These are phyloP conservation scores for Ascochyta koolunga DNA, from an alignment of 2,329 filamentous ascomycete species.

Conservation along the genomic window DNA sequence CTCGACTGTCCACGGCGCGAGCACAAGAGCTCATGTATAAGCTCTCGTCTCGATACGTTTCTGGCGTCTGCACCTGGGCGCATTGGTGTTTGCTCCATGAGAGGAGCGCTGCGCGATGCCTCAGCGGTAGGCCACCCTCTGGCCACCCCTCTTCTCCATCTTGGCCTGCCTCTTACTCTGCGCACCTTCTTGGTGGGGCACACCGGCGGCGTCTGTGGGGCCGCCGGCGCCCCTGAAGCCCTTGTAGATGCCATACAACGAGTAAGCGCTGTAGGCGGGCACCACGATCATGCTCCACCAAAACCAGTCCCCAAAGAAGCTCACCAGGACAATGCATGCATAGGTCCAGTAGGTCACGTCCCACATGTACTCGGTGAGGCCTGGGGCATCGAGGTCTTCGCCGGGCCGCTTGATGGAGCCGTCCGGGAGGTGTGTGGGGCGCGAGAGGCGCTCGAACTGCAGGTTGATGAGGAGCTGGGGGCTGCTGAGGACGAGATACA, in stretches of 20 bases:
- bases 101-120: neutral
- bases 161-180: slow-evolving; percentile 58
- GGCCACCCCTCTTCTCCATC: slow-evolving; percentile 59
- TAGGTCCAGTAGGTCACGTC: slow-evolving; percentile 96
- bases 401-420: slow-evolving; percentile 74
- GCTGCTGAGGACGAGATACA: slow-evolving; percentile 74
- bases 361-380: slow-evolving; percentile 97
- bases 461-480: slow-evolving; percentile 82
- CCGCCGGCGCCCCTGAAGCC: slow-evolving; percentile 53
- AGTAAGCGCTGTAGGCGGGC: slow-evolving; percentile 54
- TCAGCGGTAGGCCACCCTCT: slow-evolving; percentile 56
- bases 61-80: neutral
- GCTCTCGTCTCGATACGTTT: neutral
- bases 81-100: neutral
- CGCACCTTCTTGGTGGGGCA: slow-evolving; percentile 35
- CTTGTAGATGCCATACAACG: slow-evolving; percentile 54
- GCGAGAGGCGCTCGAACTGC: slow-evolving; percentile 82
- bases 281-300: slow-evolving; percentile 66
- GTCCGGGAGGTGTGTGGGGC: slow-evolving; percentile 71
- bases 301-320: slow-evolving; percentile 79
- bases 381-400: slow-evolving; percentile 85
- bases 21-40: neutral
- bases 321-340: slow-evolving; percentile 73
- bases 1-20: neutral
- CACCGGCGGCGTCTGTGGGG: slow-evolving; percentile 50